Conservation (phyloP, 164 flowering plant genomes). For the Stephania cephalantha region DNA sequence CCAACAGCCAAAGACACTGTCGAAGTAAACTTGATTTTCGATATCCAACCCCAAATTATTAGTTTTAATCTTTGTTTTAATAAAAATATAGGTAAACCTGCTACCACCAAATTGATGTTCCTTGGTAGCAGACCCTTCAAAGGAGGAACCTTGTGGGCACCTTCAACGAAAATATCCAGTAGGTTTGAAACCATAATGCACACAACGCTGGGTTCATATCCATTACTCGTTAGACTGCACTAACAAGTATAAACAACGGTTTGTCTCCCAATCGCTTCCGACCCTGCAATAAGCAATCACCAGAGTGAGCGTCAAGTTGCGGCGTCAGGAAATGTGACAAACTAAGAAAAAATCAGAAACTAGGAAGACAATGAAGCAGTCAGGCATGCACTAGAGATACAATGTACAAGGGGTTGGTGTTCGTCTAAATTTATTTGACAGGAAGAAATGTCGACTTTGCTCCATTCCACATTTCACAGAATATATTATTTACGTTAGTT, state of each 20-base stretch:
- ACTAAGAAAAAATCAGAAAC: not conserved
- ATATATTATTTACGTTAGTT: too few relatives aligned
- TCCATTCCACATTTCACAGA: too few relatives aligned
- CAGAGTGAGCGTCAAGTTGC: not conserved
- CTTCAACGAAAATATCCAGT: not conserved
- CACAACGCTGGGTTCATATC: not conserved
- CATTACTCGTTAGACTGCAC: slow-evolving; percentile 21
- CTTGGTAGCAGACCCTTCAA: not conserved
- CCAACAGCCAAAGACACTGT: too few relatives aligned
- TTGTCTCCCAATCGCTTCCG: slow-evolving; percentile 61
- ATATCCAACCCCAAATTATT: not conserved
- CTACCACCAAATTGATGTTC: not conserved
- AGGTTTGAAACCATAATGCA: not conserved
- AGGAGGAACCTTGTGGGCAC: not conserved
- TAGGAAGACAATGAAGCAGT: not conserved
- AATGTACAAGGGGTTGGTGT: not conserved
- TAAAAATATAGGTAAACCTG: not conserved
- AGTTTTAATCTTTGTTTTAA: not conserved
- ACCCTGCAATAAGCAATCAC: slow-evolving; percentile 38
- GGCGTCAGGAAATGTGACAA: not conserved
- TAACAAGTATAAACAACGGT: slow-evolving; percentile 64
- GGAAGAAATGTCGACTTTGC: too few relatives aligned
- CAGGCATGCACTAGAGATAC: too few relatives aligned
- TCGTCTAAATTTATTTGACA: not conserved
- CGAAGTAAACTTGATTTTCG: not conserved